Evolutionary conservation across 139 green algal genomes (phyloP).

Genomic region (Parachlorella kessleri): DNA sequence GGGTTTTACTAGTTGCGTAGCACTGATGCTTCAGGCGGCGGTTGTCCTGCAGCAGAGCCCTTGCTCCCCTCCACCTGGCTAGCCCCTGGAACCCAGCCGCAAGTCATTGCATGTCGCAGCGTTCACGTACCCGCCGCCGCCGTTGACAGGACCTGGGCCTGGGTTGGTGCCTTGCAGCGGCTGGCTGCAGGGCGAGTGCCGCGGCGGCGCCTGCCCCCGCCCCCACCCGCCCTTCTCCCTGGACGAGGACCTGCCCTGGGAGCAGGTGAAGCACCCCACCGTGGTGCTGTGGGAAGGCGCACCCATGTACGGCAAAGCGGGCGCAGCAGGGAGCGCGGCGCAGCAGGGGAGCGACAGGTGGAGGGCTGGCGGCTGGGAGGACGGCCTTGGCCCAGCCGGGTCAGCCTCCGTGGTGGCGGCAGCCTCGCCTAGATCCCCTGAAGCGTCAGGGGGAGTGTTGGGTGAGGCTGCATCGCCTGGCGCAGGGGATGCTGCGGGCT

Average conservation of each 20-base stretch:
- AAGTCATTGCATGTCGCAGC: too few species aligned
- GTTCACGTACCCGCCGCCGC: too few species aligned
- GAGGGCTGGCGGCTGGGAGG: background rate
- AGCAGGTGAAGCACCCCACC: background rate
- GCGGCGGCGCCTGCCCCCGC: background rate
- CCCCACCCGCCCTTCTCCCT: background rate
- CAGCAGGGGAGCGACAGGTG: background rate
- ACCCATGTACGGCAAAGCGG: background rate
- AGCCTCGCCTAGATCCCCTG: background rate
- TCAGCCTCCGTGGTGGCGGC: background rate
- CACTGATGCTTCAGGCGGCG: too few species aligned
- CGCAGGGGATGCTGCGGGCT: background rate
- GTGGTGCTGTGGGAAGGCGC: constrained; percentile 9
- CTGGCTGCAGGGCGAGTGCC: too few species aligned
- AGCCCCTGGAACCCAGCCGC: too few species aligned
- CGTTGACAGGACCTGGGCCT: too few species aligned
- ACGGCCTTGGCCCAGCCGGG: background rate
- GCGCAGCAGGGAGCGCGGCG: background rate
- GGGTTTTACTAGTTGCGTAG: too few species aligned
- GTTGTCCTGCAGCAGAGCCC: too few species aligned
- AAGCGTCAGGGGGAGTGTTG: background rate
- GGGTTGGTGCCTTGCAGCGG: too few species aligned
- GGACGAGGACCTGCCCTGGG: background rate
- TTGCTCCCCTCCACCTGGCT: too few species aligned
- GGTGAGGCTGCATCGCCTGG: background rate